These are phyloP conservation scores for Exophiala sp. DNA, from an alignment of 2,329 filamentous ascomycete species.

Conservation along the genomic window DNA sequence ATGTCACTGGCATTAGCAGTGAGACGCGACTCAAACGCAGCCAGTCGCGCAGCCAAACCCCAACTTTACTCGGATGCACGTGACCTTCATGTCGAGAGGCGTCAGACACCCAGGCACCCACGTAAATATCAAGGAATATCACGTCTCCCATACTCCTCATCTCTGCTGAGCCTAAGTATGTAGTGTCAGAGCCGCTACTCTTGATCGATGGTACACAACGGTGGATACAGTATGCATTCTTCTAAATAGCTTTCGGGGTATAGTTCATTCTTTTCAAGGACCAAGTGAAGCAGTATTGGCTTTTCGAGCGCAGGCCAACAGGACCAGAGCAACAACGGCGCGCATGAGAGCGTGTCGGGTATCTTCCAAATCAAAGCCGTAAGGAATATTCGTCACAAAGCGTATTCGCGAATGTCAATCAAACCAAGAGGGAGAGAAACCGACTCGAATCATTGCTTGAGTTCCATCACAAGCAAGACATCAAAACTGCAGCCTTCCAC, in stretches of 20 bases:
- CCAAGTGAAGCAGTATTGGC: slow-evolving; percentile 11
- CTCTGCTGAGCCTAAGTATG: too few relatives aligned
- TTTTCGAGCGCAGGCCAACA: slow-evolving; percentile 5
- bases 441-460: slow-evolving; percentile 8
- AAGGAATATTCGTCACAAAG: slow-evolving; percentile 17
- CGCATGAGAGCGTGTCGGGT: slow-evolving; percentile 14
- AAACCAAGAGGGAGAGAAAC: slow-evolving; percentile 6
- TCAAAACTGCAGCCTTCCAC: slow-evolving; percentile 12
- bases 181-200: too few relatives aligned
- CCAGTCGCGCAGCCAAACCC: too few relatives aligned
- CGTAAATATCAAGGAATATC: too few relatives aligned
- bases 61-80: not conserved
- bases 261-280: slow-evolving; percentile 17
- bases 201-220: not conserved
- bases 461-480: slow-evolving; percentile 12
- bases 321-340: slow-evolving; percentile 12
- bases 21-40: not conserved
- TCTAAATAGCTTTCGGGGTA: slow-evolving; percentile 23
- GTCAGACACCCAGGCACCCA: too few relatives aligned
- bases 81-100: not conserved
- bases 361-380: slow-evolving; percentile 16
- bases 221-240: slow-evolving; percentile 2
- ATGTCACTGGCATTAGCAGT: not conserved
- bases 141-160: too few relatives aligned
- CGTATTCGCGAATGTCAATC: slow-evolving; percentile 1